Evolutionary conservation across 805 yeast species (phyloP).

Genomic region (Jamesozyma piceae): DNA sequence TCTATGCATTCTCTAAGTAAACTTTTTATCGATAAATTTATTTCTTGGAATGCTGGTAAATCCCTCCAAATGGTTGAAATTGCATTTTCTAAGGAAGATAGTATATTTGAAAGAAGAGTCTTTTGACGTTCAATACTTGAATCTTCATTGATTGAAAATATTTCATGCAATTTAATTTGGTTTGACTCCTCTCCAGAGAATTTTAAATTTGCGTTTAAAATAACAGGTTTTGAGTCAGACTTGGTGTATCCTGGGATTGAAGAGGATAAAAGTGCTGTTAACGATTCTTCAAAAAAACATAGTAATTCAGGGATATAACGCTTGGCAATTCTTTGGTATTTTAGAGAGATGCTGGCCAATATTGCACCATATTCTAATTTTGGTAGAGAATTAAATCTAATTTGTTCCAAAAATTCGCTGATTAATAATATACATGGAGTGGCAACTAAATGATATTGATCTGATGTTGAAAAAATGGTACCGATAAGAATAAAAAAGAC

Average conservation of each 20-base stretch:
- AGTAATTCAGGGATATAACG: slow-evolving; percentile 75
- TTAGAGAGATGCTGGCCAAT: slow-evolving; percentile 52
- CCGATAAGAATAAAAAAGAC: slow-evolving; percentile 67
- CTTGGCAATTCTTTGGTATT: slow-evolving; percentile 73
- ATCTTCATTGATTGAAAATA: slow-evolving; percentile 29
- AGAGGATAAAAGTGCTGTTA: slow-evolving; percentile 32
- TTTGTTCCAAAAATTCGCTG: slow-evolving; percentile 56
- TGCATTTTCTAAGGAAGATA: slow-evolving; percentile 27
- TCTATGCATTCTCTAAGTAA: slow-evolving; percentile 36
- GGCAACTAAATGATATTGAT: slow-evolving; percentile 83
- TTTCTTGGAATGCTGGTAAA: slow-evolving; percentile 50
- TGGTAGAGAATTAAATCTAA: slow-evolving; percentile 33
- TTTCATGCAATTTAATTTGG: slow-evolving; percentile 14
- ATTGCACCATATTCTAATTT: slow-evolving; percentile 52
- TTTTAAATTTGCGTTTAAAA: slow-evolving; percentile 11
- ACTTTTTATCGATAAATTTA: slow-evolving; percentile 39
- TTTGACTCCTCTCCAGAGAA: slow-evolving; percentile 5
- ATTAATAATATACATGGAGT: slow-evolving; percentile 74
- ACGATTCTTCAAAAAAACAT: slow-evolving; percentile 45
- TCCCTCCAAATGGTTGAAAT: slow-evolving; percentile 48
- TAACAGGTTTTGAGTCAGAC: slow-evolving; percentile 15
- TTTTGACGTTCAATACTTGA: slow-evolving; percentile 5
- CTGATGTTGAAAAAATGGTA: slow-evolving; percentile 81
- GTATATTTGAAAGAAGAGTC: slow-evolving; percentile 21
- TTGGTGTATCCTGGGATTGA: slow-evolving; percentile 8